These are phyloP conservation scores for Paraphaeosphaeria sporulosa DNA, from an alignment of 2,329 filamentous ascomycete species.

Conservation along the genomic window DNA sequence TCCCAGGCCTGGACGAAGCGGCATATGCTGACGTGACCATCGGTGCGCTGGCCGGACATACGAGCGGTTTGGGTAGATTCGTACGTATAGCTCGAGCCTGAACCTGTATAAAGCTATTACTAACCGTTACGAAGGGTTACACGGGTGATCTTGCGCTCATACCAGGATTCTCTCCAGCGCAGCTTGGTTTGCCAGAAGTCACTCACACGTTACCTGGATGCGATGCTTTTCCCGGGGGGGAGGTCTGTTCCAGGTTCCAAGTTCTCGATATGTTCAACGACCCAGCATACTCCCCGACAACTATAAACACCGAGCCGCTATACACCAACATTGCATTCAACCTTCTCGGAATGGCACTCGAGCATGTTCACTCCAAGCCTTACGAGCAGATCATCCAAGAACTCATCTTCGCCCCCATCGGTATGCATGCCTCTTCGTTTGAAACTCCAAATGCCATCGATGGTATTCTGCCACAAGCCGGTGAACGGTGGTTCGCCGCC, in stretches of 20 bases:
- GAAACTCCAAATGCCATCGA: constrained; percentile 18
- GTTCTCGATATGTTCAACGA: constrained; percentile 34
- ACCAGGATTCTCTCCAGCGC: constrained; percentile 20
- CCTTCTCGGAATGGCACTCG: constrained; percentile 34
- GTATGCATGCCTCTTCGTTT: constrained; percentile 27
- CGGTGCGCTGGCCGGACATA: constrained; percentile 29
- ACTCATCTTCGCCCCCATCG: constrained; percentile 29
- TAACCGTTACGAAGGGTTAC: constrained; percentile 24
- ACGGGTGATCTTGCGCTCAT: constrained; percentile 29
- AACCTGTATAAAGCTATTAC: background rate
- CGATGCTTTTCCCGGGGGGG: constrained; percentile 30
- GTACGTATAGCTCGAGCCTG: constrained; percentile 14
- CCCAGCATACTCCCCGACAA: constrained; percentile 25
- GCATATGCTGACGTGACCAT: constrained; percentile 33
- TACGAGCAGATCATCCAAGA: constrained; percentile 30
- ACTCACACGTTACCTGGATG: constrained; percentile 32
- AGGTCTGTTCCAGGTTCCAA: constrained; percentile 26
- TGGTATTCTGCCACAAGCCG: constrained; percentile 25
- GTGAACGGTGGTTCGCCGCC: constrained; percentile 27
- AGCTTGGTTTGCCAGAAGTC: constrained; percentile 27
- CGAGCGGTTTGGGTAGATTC: constrained; percentile 32
- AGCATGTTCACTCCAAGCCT: constrained; percentile 25
- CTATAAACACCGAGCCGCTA: constrained; percentile 24
- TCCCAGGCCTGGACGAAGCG: constrained; percentile 27
- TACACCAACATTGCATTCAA: constrained; percentile 37